phyloP scores from a whole-genome alignment of 805 yeast genomes.

The Starmerella khaoyaiensis region DNA sequence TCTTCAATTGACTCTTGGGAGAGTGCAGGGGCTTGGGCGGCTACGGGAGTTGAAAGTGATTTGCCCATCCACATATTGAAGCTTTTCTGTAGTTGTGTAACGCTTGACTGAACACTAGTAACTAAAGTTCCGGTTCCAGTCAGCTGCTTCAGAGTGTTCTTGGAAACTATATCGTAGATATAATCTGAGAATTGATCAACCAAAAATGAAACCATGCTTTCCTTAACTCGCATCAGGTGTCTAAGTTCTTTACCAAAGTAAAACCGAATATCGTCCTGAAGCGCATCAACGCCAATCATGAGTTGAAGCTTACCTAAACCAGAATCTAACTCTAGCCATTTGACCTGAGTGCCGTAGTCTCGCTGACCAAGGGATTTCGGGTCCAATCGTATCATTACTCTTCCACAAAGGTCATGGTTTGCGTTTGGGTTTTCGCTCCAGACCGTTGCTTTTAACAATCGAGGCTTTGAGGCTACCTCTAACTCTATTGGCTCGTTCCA shows the following conservation, averaged over 20 bases:
- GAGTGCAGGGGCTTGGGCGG: neutral
- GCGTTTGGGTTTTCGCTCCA: conserved; percentile 46
- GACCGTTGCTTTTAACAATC: conserved; percentile 44
- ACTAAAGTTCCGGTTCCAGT: conserved; percentile 26
- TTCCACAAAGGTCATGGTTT: conserved; percentile 53
- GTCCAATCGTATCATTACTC: conserved; percentile 46
- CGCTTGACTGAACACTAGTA: conserved; percentile 19
- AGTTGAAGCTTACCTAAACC: conserved; percentile 51
- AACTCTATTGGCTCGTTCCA: conserved; percentile 83
- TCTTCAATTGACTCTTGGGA: conserved; percentile 36
- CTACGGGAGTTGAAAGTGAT: conserved; percentile 1
- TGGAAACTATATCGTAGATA: conserved; percentile 45
- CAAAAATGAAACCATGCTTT: conserved; percentile 52
- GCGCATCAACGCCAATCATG: conserved; percentile 64
- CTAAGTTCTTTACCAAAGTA: conserved; percentile 66
- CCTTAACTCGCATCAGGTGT: conserved; percentile 48
- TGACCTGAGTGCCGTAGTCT: conserved; percentile 56
- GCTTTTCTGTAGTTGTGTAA: conserved; percentile 20
- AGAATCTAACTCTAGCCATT: conserved; percentile 45
- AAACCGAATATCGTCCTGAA: conserved; percentile 66
- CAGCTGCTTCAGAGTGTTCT: conserved; percentile 38
- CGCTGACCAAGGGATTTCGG: conserved; percentile 40
- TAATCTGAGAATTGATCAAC: conserved; percentile 61
- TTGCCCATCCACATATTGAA: conserved; percentile 26
- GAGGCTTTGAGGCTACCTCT: conserved; percentile 29